phyloP scores from a whole-genome alignment of 2,329 filamentous ascomycete species.

The Nakataea oryzae region DNA sequence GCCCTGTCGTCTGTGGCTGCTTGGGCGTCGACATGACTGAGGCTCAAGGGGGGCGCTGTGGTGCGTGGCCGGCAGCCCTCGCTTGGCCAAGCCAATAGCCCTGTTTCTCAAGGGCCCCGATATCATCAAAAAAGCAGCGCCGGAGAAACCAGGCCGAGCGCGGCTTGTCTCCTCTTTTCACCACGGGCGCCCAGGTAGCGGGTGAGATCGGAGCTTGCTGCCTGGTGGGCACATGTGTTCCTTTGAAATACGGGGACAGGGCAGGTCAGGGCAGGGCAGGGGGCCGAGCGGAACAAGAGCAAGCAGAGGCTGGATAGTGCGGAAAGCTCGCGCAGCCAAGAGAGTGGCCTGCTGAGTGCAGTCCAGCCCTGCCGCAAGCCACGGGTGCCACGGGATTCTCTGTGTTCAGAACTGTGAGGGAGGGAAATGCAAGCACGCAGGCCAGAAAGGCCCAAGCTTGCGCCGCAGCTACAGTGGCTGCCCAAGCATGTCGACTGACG shows the following conservation, averaged over 20 bases:
- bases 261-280: no score
- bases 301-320: background rate
- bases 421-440: background rate
- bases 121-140: background rate
- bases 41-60: no score
- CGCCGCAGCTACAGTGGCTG: background rate
- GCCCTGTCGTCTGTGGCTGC: background rate
- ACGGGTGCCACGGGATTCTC: no score
- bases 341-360: background rate
- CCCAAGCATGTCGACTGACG: no score
- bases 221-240: no score
- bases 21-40: background rate
- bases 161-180: background rate
- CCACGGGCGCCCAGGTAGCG: background rate
- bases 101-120: background rate
- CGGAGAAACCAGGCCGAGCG: background rate
- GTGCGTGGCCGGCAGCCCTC: background rate
- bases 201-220: background rate
- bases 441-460: background rate
- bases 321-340: background rate
- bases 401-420: no score
- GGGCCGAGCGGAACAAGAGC: background rate
- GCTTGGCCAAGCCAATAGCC: background rate
- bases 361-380: background rate
- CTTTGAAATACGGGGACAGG: no score